phyloP scores from a whole-genome alignment of 2,329 filamentous ascomycete genomes.

The Lasiodiplodia citricola region DNA sequence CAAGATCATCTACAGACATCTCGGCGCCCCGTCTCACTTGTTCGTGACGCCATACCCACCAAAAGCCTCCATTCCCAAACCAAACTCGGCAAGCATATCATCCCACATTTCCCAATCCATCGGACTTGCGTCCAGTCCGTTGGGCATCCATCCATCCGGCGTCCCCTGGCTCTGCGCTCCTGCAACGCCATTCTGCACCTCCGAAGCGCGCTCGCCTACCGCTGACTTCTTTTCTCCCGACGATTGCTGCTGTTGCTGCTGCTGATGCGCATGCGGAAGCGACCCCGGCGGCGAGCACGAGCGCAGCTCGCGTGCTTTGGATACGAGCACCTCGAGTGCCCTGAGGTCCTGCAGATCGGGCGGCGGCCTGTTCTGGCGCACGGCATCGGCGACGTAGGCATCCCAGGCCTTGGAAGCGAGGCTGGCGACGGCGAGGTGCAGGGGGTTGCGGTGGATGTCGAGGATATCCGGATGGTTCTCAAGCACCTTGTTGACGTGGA shows the following conservation, averaged over 20 bases:
- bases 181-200: background rate
- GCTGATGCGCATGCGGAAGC: background rate
- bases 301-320: background rate
- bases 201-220: background rate
- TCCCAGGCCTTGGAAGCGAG: constrained; percentile 54
- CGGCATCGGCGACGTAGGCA: constrained; percentile 31
- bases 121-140: constrained; percentile 31
- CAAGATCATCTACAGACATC: background rate
- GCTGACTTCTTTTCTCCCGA: background rate
- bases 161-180: background rate
- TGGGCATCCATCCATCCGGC: constrained; percentile 17
- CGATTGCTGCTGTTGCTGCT: background rate
- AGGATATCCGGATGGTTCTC: constrained; percentile 50
- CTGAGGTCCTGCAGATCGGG: constrained; percentile 35
- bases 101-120: constrained; percentile 41
- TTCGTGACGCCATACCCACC: background rate
- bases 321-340: constrained; percentile 10
- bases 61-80: constrained; percentile 7
- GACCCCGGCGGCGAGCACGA: background rate
- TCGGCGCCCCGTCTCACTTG: background rate
- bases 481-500: constrained; percentile 51
- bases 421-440: constrained; percentile 51
- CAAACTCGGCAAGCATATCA: constrained; percentile 34
- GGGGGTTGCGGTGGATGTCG: constrained; percentile 40
- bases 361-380: constrained; percentile 31